phyloP scores from a whole-genome alignment of 306 rosid genomes.

The Citrullus amarus region DNA sequence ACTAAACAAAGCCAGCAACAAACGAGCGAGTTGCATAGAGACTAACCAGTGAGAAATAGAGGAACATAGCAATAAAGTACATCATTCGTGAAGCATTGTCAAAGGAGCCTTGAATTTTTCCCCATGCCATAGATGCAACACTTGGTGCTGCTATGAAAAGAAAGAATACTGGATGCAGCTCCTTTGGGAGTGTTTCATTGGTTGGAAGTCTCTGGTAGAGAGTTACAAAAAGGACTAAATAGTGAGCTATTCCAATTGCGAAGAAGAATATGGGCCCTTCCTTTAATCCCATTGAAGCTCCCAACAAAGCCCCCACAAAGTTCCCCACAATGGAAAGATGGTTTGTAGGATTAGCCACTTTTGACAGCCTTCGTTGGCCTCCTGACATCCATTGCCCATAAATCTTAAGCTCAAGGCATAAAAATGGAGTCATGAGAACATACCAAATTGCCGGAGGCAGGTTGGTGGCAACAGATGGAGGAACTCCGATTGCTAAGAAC shows the following conservation, averaged over 20 bases:
- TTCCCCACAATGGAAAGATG: slow-evolving; percentile 76
- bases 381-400: slow-evolving; percentile 99
- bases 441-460: slow-evolving; percentile 59
- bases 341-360: slow-evolving; percentile 81
- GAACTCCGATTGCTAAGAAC: slow-evolving; percentile 62
- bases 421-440: slow-evolving; percentile 62
- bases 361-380: slow-evolving; percentile 73
- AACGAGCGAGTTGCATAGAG: not conserved
- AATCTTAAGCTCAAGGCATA: slow-evolving; percentile 72
- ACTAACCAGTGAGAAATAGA: slow-evolving; percentile 74
- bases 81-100: slow-evolving; percentile 55
- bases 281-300: slow-evolving; percentile 76
- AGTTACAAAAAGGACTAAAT: slow-evolving; percentile 71
- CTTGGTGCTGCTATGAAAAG: slow-evolving; percentile 95
- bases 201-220: slow-evolving; percentile 88
- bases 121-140: slow-evolving; percentile 91
- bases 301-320: slow-evolving; percentile 80
- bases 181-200: slow-evolving; percentile 82
- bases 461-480: slow-evolving; percentile 41
- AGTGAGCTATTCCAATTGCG: slow-evolving; percentile 75
- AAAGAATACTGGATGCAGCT: slow-evolving; percentile 83
- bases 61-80: slow-evolving; percentile 77
- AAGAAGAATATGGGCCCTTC: slow-evolving; percentile 93
- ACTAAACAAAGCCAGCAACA: not conserved
- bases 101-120: slow-evolving; percentile 71